These are phyloP conservation scores for Diaporthe velutina DNA, from an alignment of 2,329 filamentous ascomycete genomes.

Conservation along the genomic window DNA sequence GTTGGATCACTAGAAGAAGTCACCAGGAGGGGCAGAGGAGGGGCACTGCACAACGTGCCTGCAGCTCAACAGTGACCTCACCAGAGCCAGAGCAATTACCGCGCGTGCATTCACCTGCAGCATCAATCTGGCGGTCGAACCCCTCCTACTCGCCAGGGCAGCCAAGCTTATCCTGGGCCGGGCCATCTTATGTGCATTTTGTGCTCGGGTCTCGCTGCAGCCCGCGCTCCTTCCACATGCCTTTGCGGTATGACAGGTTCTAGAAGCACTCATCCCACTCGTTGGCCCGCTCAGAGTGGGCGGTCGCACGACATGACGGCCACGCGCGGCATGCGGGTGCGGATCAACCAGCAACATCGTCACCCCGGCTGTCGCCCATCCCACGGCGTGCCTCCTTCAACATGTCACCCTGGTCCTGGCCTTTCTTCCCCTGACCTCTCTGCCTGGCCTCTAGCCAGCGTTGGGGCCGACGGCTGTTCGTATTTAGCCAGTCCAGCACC, in stretches of 20 bases:
- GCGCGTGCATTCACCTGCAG: not conserved
- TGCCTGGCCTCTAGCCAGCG: not conserved
- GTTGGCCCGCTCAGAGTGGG: not conserved
- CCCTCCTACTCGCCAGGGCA: not conserved
- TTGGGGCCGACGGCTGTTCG: not conserved
- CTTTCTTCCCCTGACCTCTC: not conserved
- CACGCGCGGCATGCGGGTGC: not conserved
- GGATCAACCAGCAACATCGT: not conserved
- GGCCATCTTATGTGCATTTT: not conserved
- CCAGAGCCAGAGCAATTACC: not conserved
- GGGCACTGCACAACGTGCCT: not conserved
- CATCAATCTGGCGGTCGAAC: not conserved
- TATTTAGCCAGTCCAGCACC: slow-evolving; percentile 6
- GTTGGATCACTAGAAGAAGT: not conserved
- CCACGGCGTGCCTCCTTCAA: not conserved
- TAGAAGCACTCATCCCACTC: not conserved
- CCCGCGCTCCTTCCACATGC: not conserved
- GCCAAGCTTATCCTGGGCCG: not conserved
- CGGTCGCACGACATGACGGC: not conserved
- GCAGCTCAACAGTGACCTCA: not conserved
- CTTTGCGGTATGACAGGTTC: not conserved
- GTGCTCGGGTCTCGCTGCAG: slow-evolving; percentile 14
- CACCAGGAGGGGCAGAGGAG: not conserved
- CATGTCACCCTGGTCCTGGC: not conserved
- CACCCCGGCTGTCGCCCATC: slow-evolving; percentile 16